Base-by-base conservation (phyloP, 352 stramenopile species). In the Thraustochytrium sp. region DNA sequence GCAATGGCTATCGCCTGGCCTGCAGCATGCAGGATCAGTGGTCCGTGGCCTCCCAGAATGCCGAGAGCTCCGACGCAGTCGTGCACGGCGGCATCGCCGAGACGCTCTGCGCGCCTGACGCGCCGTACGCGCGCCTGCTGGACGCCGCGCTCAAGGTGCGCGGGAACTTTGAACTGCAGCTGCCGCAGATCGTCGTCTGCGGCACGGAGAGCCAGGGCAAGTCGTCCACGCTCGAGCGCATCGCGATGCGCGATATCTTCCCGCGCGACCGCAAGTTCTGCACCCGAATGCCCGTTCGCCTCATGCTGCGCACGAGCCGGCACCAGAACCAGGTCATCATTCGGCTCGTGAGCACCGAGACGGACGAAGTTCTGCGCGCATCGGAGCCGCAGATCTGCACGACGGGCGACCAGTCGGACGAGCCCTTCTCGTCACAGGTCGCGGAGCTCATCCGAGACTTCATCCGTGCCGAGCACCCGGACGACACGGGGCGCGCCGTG, bases 341-440 rank as follows among this genome's bases (percentile, higher is more conserved):
- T 16, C n/a, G 62, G 68, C 8, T 75, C 80, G 26, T 54, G 84
- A 63, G 85, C 88, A 44, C 76, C 85, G 13, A 87, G 89, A 82
- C 82, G 64, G 23, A 80, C 89, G 2, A 42, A 87, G 2, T 88
- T 87, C 59, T 84, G 5, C 49, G 83, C 8, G 88, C 89, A 54
- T 72, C 23, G n/a, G n/a, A n/a, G n/a, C n/a, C n/a, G n/a, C n/a
- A n/a, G n/a, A n/a, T n/a, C n/a, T n/a, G n/a, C n/a, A n/a, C n/a
- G n/a, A n/a, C n/a, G n/a, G n/a, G n/a, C n/a, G n/a, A n/a, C n/a
- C n/a, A n/a, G n/a, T n/a, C n/a, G n/a, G n/a, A n/a, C n/a, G n/a
- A n/a, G n/a, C n/a, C n/a, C n/a, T n/a, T n/a, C n/a, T n/a, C n/a
- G n/a, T n/a, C n/a, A n/a, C n/a, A n/a, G n/a, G n/a, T n/a, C n/a